Percentiles rank a stretch among this genome's conserved stretches.
Evolutionary conservation across 2,329 filamentous ascomycete genomes (phyloP).

Genomic region (Phaeomoniella chlamydospora): DNA sequence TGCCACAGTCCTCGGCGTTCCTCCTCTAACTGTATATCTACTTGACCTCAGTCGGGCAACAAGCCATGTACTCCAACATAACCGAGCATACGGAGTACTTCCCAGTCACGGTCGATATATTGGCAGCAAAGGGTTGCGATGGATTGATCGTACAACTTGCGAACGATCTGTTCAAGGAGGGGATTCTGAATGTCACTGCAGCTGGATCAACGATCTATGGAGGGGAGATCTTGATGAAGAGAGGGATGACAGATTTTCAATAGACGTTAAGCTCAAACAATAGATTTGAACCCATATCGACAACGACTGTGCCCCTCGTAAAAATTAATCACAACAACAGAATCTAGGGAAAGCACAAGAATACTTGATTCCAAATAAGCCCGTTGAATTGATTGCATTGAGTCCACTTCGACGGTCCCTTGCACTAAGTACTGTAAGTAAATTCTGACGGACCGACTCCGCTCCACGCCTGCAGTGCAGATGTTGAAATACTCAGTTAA

Average conservation of each 20-base stretch:
- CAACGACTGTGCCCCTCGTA: too few relatives aligned
- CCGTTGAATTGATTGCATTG: too few relatives aligned
- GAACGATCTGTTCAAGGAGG: slow-evolving; percentile 2
- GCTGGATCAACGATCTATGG: slow-evolving; percentile 2
- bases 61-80: slow-evolving; percentile 22
- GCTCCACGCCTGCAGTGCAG: too few relatives aligned
- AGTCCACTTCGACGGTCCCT: too few relatives aligned
- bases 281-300: too few relatives aligned
- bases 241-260: not conserved
- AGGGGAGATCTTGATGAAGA: slow-evolving; percentile 4
- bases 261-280: not conserved
- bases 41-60: slow-evolving; percentile 5
- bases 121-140: slow-evolving; percentile 47
- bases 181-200: slow-evolving; percentile 1
- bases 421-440: too few relatives aligned
- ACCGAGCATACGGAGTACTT: slow-evolving; percentile 34
- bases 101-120: slow-evolving; percentile 42
- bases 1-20: not conserved
- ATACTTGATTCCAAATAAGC: too few relatives aligned
- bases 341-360: too few relatives aligned
- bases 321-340: too few relatives aligned
- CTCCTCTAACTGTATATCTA: not conserved
- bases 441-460: too few relatives aligned
- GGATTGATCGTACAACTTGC: slow-evolving; percentile 33
- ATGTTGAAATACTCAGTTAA: too few relatives aligned